phyloP scores from a whole-genome alignment of 345 rosid genomes.

The Trapa incisa region DNA sequence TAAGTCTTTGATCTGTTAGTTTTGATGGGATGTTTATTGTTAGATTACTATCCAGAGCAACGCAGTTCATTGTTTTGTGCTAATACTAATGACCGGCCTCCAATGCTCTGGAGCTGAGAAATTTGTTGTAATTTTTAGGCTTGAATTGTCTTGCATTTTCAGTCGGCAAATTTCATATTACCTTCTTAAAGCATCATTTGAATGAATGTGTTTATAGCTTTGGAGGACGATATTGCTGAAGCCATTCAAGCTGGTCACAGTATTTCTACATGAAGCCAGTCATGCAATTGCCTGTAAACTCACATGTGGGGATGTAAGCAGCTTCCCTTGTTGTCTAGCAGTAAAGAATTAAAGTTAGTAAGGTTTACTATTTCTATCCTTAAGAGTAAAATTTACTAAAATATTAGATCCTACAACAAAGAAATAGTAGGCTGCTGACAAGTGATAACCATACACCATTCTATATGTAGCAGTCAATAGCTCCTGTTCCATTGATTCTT shows the following conservation, averaged over 20 bases:
- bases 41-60: no score
- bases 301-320: slow-evolving; percentile 52
- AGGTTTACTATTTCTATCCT: background rate
- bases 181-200: background rate
- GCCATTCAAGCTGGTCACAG: slow-evolving; percentile 61
- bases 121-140: background rate
- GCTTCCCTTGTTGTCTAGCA: background rate
- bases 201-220: slow-evolving; percentile 22
- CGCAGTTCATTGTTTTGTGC: background rate
- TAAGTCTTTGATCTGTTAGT: background rate
- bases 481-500: background rate
- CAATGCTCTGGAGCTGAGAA: background rate
- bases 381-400: background rate
- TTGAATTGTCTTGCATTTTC: background rate
- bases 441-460: background rate
- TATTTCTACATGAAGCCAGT: slow-evolving; percentile 62
- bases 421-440: background rate
- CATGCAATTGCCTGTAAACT: slow-evolving; percentile 67
- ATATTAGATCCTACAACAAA: background rate
- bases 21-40: background rate
- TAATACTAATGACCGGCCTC: background rate
- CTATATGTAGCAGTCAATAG: background rate
- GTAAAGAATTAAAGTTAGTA: background rate
- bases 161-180: background rate
- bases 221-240: slow-evolving; percentile 50